Conservation (phyloP, 495 filamentous ascomycete species). For the Gamarada debralockiae region DNA sequence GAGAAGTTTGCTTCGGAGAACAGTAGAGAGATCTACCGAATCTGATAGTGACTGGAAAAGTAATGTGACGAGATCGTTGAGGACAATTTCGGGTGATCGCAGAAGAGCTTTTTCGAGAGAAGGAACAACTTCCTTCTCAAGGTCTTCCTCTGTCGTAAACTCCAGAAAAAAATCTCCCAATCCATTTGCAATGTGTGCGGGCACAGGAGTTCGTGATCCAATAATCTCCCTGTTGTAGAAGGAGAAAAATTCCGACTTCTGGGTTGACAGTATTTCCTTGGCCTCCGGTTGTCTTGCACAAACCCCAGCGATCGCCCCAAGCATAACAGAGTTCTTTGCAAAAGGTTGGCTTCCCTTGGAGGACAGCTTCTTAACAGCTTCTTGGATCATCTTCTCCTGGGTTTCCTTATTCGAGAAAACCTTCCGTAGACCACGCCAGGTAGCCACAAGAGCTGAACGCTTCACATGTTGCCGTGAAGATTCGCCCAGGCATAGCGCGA, state of each 20-base stretch:
- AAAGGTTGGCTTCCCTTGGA: conserved; percentile 56
- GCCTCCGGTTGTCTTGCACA: conserved; percentile 61
- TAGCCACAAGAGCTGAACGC: conserved; percentile 64
- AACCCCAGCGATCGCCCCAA: conserved; percentile 85
- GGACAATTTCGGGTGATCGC: conserved; percentile 83
- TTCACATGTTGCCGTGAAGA: conserved; percentile 54
- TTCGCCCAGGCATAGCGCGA: conserved; percentile 73
- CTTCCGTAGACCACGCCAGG: conserved; percentile 68
- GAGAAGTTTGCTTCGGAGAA: conserved; percentile 63
- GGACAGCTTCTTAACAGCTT: conserved; percentile 61
- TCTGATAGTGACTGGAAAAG: conserved; percentile 65
- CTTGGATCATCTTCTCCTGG: conserved; percentile 55
- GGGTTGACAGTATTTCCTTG: conserved; percentile 53
- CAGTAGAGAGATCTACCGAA: conserved; percentile 69
- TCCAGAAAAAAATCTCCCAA: conserved; percentile 78
- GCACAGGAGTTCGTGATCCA: conserved; percentile 68
- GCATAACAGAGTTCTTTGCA: conserved; percentile 66
- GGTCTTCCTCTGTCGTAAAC: conserved; percentile 72
- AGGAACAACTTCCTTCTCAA: conserved; percentile 72
- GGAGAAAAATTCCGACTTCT: conserved; percentile 66
- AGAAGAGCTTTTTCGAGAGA: conserved; percentile 84
- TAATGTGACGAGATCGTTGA: conserved; percentile 68
- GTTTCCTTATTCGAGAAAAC: conserved; percentile 57
- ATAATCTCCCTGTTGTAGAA: conserved; percentile 86
- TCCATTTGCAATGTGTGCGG: conserved; percentile 65